phyloP scores from a whole-genome alignment of 2,329 filamentous ascomycete genomes.

The Chalaropsis thielavioides region DNA sequence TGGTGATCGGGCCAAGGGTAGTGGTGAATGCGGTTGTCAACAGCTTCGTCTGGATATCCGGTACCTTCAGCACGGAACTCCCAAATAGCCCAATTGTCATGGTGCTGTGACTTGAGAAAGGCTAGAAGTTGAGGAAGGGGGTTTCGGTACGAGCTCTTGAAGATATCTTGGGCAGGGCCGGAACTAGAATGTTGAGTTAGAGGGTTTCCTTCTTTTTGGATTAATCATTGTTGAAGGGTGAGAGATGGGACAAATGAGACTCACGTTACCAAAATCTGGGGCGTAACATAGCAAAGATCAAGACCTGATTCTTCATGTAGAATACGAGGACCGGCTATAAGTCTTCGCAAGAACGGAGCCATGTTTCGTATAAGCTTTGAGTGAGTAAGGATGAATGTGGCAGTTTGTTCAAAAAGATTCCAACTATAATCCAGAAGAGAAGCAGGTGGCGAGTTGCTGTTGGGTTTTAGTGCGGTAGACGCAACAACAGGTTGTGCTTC shows the following conservation, averaged over 20 bases:
- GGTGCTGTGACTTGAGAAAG: conserved; percentile 79
- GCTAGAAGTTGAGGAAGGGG: conserved; percentile 73
- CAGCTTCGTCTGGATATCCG: conserved; percentile 81
- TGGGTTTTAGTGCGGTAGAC: background rate
- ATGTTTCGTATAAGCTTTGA: conserved; percentile 22
- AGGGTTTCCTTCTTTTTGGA: background rate
- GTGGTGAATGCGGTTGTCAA: conserved; percentile 73
- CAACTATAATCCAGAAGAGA: background rate
- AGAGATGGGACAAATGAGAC: conserved; percentile 20
- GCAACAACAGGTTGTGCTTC: background rate
- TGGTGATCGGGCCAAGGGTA: conserved; percentile 97
- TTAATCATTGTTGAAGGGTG: background rate
- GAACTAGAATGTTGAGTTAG: conserved; percentile 44
- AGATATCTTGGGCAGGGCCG: conserved; percentile 77
- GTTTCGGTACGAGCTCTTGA: conserved; percentile 84
- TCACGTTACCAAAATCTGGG: conserved; percentile 53
- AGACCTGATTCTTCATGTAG: conserved; percentile 76
- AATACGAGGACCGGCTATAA: conserved; percentile 75
- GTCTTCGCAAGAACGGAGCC: conserved; percentile 72
- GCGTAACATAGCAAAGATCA: conserved; percentile 90
- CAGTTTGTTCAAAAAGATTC: conserved; percentile 1
- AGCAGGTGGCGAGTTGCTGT: background rate
- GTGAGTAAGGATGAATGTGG: conserved; percentile 10
- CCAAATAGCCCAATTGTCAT: conserved; percentile 82
- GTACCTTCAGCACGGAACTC: conserved; percentile 95